These are phyloP conservation scores for Termitomyces sp. DNA, from an alignment of 768 basidiomycete genomes.

Conservation along the genomic window DNA sequence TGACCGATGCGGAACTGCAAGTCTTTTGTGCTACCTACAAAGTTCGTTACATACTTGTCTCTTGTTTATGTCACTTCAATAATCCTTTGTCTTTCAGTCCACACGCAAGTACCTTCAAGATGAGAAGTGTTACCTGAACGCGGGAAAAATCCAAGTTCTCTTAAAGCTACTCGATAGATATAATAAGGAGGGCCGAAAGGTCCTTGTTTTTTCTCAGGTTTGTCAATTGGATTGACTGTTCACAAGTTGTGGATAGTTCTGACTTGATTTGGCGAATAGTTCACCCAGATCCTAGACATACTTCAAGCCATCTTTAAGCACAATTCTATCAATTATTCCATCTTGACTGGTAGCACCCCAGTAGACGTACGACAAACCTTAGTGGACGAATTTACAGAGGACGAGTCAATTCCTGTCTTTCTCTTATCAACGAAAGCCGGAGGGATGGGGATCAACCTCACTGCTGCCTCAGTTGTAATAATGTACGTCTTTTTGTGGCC, in stretches of 20 bases:
- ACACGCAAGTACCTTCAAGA: slow-evolving; percentile 70
- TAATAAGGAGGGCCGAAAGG: slow-evolving; percentile 61
- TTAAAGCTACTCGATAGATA: slow-evolving; percentile 68
- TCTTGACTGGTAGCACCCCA: slow-evolving; percentile 89
- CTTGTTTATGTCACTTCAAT: background rate
- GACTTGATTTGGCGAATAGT: slow-evolving; percentile 37
- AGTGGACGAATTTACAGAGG: slow-evolving; percentile 93
- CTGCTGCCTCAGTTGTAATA: slow-evolving; percentile 92
- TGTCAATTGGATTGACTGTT: slow-evolving; percentile 9
- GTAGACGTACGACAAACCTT: slow-evolving; percentile 91
- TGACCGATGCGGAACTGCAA: slow-evolving; percentile 97
- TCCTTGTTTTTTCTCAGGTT: slow-evolving; percentile 94
- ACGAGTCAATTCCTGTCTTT: slow-evolving; percentile 83
- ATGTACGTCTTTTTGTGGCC: slow-evolving; percentile 43
- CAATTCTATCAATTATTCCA: slow-evolving; percentile 64
- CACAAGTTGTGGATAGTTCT: background rate
- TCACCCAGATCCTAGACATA: slow-evolving; percentile 94
- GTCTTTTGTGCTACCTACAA: slow-evolving; percentile 81
- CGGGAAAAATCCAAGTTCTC: slow-evolving; percentile 81
- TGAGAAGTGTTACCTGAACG: slow-evolving; percentile 71
- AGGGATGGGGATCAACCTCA: slow-evolving; percentile 95
- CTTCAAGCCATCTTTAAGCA: slow-evolving; percentile 77
- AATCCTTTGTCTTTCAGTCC: slow-evolving; percentile 35
- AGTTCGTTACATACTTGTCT: slow-evolving; percentile 35
- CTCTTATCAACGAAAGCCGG: slow-evolving; percentile 90